A percentile compares a stretch with the other conserved stretches of the same genome.
Conservation (phyloP, 2,329 filamentous ascomycete genomes). For the Thelonectria discophora region DNA sequence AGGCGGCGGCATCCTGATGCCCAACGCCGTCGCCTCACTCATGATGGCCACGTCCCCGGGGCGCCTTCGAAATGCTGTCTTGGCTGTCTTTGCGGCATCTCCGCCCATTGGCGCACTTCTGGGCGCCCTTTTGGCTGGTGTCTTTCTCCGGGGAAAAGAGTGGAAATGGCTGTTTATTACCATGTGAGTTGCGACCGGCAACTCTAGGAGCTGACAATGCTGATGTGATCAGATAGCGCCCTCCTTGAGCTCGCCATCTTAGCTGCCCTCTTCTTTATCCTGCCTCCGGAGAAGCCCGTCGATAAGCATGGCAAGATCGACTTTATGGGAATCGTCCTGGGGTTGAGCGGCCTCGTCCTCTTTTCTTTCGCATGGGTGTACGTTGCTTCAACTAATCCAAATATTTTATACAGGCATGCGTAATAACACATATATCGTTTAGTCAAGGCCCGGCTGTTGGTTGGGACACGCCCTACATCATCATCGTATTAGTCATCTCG, state of each 20-base stretch:
- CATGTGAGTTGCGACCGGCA: constrained; percentile 40
- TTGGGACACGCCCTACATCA: constrained; percentile 53
- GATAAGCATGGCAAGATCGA: constrained; percentile 42
- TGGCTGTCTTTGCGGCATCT: constrained; percentile 32
- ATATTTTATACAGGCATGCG: too few relatives aligned
- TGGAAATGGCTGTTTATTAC: constrained; percentile 55
- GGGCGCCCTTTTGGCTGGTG: constrained; percentile 52
- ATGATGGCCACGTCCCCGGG: constrained; percentile 58
- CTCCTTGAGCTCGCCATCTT: constrained; percentile 13
- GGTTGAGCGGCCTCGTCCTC: constrained; percentile 51
- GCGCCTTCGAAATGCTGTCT: constrained; percentile 33
- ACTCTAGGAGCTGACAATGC: too few relatives aligned
- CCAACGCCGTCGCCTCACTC: constrained; percentile 62
- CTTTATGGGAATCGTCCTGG: constrained; percentile 52
- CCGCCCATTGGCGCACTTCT: constrained; percentile 54
- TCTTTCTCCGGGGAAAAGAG: constrained; percentile 41
- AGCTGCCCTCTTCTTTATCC: constrained; percentile 14
- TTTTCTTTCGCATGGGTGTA: constrained; percentile 63
- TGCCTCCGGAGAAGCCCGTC: constrained; percentile 33
- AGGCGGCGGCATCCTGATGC: constrained; percentile 60
- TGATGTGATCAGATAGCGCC: background rate
- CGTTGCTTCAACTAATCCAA: background rate
- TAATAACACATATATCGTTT: background rate
- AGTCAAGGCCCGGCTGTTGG: constrained; percentile 53
- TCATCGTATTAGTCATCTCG: constrained; percentile 49